A percentile compares a stretch with the other conserved stretches of the same genome.
phyloP scores from a whole-genome alignment of 345 rosid genomes.

The Eucalyptus pumila region DNA sequence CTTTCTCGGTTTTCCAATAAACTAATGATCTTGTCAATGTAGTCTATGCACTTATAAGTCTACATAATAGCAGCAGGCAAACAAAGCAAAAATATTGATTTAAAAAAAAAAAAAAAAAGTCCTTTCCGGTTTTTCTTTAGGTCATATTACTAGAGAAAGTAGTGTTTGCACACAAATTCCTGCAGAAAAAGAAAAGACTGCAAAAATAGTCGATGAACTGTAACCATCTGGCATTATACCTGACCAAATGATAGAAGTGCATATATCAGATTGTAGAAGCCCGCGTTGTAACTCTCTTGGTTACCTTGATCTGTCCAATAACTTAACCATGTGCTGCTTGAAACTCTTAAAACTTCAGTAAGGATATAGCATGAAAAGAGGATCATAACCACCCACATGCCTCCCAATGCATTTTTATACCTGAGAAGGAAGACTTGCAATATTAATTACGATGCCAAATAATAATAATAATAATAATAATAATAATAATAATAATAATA shows the following conservation, averaged over 20 bases:
- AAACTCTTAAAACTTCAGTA: conserved; percentile 79
- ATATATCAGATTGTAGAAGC: conserved; percentile 72
- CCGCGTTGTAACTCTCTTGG: conserved; percentile 35
- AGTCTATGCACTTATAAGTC: background rate
- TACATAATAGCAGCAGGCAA: background rate
- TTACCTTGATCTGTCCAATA: conserved; percentile 80
- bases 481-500: no score
- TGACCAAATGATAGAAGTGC: conserved; percentile 68
- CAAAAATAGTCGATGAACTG: background rate
- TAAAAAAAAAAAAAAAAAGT: background rate
- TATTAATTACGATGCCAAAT: background rate
- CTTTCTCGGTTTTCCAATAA: background rate
- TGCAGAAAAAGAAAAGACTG: background rate
- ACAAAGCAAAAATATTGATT: background rate
- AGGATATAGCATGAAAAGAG: conserved; percentile 66
- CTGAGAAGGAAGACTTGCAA: conserved; percentile 18
- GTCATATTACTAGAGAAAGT: background rate
- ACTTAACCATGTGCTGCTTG: conserved; percentile 97
- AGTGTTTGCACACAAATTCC: background rate
- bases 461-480: background rate
- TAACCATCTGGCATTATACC: conserved; percentile 25
- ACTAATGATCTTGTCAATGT: background rate
- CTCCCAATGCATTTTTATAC: conserved; percentile 96
- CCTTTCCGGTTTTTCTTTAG: background rate
- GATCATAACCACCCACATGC: conserved; percentile 77